Conservation (phyloP, 768 basidiomycete genomes). For the Bullera alba region DNA sequence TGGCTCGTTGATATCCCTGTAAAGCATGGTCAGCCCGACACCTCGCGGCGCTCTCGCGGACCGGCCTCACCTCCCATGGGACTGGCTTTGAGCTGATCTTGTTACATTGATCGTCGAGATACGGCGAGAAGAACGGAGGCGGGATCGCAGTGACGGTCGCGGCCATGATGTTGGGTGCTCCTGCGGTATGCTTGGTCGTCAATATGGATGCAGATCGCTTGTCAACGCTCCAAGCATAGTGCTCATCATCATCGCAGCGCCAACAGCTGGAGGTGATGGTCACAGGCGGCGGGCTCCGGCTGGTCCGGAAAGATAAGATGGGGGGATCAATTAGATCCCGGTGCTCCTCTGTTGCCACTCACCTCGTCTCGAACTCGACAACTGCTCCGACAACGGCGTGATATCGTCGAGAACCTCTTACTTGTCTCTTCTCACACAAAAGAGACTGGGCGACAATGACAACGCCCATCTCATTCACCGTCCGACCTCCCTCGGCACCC, state of each 20-base stretch:
- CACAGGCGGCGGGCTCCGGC: too few species aligned
- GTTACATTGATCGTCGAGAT: conserved; percentile 76
- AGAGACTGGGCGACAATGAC: conserved; percentile 34
- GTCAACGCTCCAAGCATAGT: too few species aligned
- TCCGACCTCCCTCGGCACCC: conserved; percentile 62
- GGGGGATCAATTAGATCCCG: too few species aligned
- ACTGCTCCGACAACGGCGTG: too few species aligned
- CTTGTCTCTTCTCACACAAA: too few species aligned
- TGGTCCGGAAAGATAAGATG: too few species aligned
- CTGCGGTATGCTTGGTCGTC: background rate
- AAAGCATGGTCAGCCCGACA: background rate
- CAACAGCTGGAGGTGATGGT: too few species aligned
- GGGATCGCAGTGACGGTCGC: conserved; percentile 34
- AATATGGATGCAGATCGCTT: too few species aligned
- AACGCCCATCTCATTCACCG: conserved; percentile 66
- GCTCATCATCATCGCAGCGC: too few species aligned
- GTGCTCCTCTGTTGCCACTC: too few species aligned
- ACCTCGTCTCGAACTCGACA: too few species aligned
- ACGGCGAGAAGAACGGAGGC: conserved; percentile 50
- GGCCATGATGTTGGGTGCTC: conserved; percentile 15
- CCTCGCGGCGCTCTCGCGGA: background rate
- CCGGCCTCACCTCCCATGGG: conserved; percentile 81
- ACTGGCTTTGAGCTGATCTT: conserved; percentile 86
- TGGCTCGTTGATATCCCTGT: conserved; percentile 91
- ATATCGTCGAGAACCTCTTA: too few species aligned